A percentile compares a stretch with the other conserved stretches of the same genome.
These are phyloP conservation scores for Rhodotorula sp. DNA, from an alignment of 1,284 basidiomycete species.

Conservation along the genomic window DNA sequence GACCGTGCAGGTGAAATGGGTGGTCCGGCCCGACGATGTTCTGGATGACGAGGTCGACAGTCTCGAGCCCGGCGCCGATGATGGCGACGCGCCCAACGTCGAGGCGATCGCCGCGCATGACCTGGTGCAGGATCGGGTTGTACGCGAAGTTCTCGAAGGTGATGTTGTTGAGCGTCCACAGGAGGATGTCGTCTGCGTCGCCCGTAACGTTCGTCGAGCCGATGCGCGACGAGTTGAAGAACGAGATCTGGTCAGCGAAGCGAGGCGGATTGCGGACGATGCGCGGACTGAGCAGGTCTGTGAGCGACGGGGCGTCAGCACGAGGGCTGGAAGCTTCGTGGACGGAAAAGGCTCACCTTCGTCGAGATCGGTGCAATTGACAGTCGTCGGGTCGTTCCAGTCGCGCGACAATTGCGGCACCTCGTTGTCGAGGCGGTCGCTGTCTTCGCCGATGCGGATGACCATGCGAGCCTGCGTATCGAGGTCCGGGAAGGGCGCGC, in stretches of 20 bases:
- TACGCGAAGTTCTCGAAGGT: slow-evolving; percentile 32
- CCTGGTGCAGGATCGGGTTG: slow-evolving; percentile 45
- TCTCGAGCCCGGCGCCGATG: slow-evolving; percentile 41
- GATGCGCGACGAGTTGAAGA: slow-evolving; percentile 42
- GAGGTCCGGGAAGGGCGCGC: slow-evolving; percentile 17
- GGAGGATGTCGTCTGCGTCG: slow-evolving; percentile 27
- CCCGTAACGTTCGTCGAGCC: background rate
- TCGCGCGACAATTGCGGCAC: slow-evolving; percentile 29
- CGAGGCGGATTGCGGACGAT: slow-evolving; percentile 39
- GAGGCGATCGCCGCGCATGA: slow-evolving; percentile 39
- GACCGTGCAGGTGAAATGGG: slow-evolving; percentile 50
- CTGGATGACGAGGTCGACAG: slow-evolving; percentile 47
- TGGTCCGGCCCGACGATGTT: slow-evolving; percentile 49
- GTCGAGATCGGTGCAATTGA: slow-evolving; percentile 43
- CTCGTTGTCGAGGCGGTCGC: slow-evolving; percentile 4
- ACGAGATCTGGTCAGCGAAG: slow-evolving; percentile 25
- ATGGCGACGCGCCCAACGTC: slow-evolving; percentile 25
- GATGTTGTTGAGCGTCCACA: slow-evolving; percentile 45
- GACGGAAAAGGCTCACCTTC: slow-evolving; percentile 2
- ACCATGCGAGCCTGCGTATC: slow-evolving; percentile 30
- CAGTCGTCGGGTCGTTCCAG: slow-evolving; percentile 39
- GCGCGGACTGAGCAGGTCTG: slow-evolving; percentile 43
- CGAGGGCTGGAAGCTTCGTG: background rate
- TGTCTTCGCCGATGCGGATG: slow-evolving; percentile 41
- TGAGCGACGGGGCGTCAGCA: background rate